phyloP scores from a whole-genome alignment of 169 alveolate genomes.

The Cryptosporidium canis region DNA sequence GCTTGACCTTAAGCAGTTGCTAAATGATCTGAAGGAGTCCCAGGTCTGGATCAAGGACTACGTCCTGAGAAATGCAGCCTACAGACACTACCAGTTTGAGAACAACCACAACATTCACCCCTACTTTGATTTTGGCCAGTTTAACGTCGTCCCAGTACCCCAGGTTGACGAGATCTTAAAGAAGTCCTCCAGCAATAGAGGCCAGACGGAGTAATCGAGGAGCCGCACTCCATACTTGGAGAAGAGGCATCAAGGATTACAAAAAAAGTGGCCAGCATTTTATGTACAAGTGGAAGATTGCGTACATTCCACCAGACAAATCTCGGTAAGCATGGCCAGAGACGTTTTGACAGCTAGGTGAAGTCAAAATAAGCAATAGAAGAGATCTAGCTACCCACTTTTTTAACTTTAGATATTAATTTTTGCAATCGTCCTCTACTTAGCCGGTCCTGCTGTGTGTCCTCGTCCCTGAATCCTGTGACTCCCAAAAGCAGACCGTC shows the following conservation, averaged over 20 bases:
- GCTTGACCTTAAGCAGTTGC: conserved; percentile 5
- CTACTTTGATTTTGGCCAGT: conserved; percentile 50
- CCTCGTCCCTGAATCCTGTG: too few species aligned
- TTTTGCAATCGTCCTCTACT: too few species aligned
- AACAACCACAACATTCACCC: background rate
- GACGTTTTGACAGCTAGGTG: background rate
- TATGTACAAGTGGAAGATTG: background rate
- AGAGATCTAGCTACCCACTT: background rate
- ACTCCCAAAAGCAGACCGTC: too few species aligned
- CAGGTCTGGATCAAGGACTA: conserved; percentile 62
- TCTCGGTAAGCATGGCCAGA: background rate
- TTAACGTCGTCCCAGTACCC: background rate
- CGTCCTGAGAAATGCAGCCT: conserved; percentile 35
- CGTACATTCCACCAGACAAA: background rate
- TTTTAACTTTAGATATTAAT: background rate
- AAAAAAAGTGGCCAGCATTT: too few species aligned
- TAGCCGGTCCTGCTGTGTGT: too few species aligned
- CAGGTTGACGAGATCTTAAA: conserved; percentile 8
- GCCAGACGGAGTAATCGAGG: background rate
- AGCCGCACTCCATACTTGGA: too few species aligned
- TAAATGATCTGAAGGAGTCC: conserved; percentile 33
- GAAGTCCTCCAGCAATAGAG: background rate
- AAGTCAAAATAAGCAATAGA: background rate
- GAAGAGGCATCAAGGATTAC: too few species aligned
- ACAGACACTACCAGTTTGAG: conserved; percentile 46